These are phyloP conservation scores for Austroboletus festivus DNA, from an alignment of 768 basidiomycete species.

Conservation along the genomic window DNA sequence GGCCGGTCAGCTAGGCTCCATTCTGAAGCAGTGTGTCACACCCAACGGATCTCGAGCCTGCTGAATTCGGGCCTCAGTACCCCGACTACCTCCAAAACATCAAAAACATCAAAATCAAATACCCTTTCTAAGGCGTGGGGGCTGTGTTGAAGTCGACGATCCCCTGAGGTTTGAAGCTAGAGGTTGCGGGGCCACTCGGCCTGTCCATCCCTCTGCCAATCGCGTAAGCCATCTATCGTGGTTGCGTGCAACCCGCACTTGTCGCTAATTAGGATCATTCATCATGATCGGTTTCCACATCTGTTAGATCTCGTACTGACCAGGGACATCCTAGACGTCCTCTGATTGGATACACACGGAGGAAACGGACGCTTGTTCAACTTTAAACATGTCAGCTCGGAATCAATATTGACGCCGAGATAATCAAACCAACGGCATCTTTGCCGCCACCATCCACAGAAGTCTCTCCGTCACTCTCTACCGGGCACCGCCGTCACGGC, in stretches of 20 bases:
- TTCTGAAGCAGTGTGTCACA: slow-evolving; percentile 9
- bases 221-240: slow-evolving; percentile 15
- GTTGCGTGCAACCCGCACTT: slow-evolving; percentile 10
- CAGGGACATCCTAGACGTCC: slow-evolving; percentile 21
- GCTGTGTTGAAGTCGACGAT: slow-evolving; percentile 16
- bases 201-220: slow-evolving; percentile 11
- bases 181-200: slow-evolving; percentile 7
- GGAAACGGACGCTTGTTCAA: slow-evolving; percentile 21
- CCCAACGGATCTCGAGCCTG: slow-evolving; percentile 21
- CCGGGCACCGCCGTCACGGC: slow-evolving; percentile 27
- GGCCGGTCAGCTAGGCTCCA: slow-evolving; percentile 11
- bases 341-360: slow-evolving; percentile 23
- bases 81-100: slow-evolving; percentile 14
- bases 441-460: slow-evolving; percentile 4
- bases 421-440: slow-evolving; percentile 19
- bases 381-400: slow-evolving; percentile 24
- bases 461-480: slow-evolving; percentile 10
- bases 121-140: slow-evolving; percentile 6
- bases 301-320: slow-evolving; percentile 20
- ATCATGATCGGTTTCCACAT: slow-evolving; percentile 23
- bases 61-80: slow-evolving; percentile 21
- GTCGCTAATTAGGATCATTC: slow-evolving; percentile 19
- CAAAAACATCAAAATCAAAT: slow-evolving; percentile 26
- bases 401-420: slow-evolving; percentile 20
- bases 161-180: slow-evolving; percentile 6